phyloP scores from a whole-genome alignment of 306 rosid species.

The Arachis hypogaea region DNA sequence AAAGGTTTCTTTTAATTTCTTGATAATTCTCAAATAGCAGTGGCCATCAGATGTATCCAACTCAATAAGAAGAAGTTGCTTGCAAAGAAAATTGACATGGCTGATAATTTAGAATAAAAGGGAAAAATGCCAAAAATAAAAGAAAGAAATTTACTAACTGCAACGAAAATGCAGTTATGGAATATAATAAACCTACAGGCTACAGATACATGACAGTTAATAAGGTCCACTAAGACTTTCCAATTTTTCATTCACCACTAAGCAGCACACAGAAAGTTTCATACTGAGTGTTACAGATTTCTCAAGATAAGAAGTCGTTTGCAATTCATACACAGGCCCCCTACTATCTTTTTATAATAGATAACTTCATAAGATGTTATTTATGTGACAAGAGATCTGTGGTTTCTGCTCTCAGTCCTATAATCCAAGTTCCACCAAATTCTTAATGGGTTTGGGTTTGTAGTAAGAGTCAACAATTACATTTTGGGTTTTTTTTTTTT shows the following conservation, averaged over 20 bases:
- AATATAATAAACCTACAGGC: not conserved
- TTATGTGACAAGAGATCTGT: not conserved
- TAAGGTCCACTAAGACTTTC: not conserved
- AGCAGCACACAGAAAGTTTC: not conserved
- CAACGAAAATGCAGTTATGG: not conserved
- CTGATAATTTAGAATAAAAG: not conserved
- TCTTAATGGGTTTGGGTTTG: not conserved
- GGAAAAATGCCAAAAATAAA: not conserved
- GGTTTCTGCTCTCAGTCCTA: conserved; percentile 23
- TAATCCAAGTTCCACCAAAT: conserved; percentile 6
- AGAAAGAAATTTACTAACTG: not conserved
- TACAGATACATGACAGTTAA: not conserved
- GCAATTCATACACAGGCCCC: conserved; percentile 10
- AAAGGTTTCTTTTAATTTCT: not conserved
- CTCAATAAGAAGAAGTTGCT: conserved; percentile 5
- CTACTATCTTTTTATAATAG: conserved; percentile 24
- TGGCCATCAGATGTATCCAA: conserved; percentile 16
- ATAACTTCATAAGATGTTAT: not conserved
- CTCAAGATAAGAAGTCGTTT: conserved; percentile 6
- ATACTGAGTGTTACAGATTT: not conserved
- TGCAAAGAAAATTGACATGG: not conserved
- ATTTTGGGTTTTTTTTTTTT: not conserved
- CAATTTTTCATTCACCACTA: not conserved
- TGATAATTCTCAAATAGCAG: conserved; percentile 10
- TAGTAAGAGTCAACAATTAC: conserved; percentile 4